Base-by-base conservation (phyloP, 805 yeast species). In the Starmerella potacharoeniae region DNA sequence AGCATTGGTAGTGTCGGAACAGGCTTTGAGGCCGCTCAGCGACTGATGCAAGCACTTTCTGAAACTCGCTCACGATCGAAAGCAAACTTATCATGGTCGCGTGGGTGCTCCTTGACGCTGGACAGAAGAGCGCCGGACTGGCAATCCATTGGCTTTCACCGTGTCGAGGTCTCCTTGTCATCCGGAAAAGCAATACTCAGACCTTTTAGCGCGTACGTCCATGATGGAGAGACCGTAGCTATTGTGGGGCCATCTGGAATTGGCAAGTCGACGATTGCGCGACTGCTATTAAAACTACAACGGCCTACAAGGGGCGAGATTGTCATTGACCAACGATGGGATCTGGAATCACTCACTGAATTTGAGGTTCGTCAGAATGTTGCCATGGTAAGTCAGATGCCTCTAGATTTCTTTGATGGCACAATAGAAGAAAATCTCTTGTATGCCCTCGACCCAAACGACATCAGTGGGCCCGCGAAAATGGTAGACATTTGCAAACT, bases 231-330 rank as follows among this genome's bases (percentile, higher is more conserved):
- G 54, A 71, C 78, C 0, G 72, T 84, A 22, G 93, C 86, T 0
- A 68, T 93, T 1, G 79, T 83, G 3, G 99, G 98, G 0, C 80
- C 78, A 37, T 86, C 97, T 1, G 99, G 99, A 0, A 77, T 84
- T 13, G 99, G 99, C 0, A 93, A 93, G 68, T 84, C 96, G 0
- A 88, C 97, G 0, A 58, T 91, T 1, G 69, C 80, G 0, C 71
- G 75, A 1, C 61, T 90, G 11, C 59, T 90, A 0, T 68, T 81
- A 1, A 71, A 83, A 50, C 67, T 90, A 0, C 80, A 80, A 57
- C 66, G 66, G 1, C 69, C 74, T 2, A 60, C 68, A 3, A 59
- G 68, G 0, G 76, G 79, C 0, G 52, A 69, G 0, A 69, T 84
- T 2, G 62, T 65, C 9, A 58, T 84, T 8, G 77, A 74, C 42